phyloP scores from a whole-genome alignment of 108 stramenopile species.

The Skeletonema menzelii region DNA sequence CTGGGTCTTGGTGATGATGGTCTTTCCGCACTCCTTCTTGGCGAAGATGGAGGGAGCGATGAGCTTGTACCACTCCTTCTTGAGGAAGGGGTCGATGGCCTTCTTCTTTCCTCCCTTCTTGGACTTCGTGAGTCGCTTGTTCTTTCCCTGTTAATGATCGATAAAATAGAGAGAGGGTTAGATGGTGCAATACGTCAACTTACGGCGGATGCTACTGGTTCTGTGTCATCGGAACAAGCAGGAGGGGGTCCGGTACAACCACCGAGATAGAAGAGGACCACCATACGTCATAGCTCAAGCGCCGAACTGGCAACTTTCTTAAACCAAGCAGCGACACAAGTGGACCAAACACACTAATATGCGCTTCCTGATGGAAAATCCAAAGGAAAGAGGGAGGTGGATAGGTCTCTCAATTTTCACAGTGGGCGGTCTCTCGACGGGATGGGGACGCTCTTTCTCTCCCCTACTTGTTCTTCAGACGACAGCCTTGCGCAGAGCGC shows the following conservation, averaged over 20 bases:
- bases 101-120: slow-evolving; percentile 94
- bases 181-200: not conserved
- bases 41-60: slow-evolving; percentile 97
- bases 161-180: not conserved
- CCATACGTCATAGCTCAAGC: not conserved
- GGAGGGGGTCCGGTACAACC: not conserved
- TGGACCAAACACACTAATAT: not conserved
- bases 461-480: slow-evolving; percentile 12
- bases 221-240: slow-evolving; percentile 7
- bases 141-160: slow-evolving; percentile 87
- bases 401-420: not conserved
- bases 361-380: no score
- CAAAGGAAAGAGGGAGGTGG: not conserved
- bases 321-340: not conserved
- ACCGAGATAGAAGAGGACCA: not conserved
- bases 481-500: slow-evolving; percentile 35
- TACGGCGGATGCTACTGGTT: not conserved
- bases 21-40: slow-evolving; percentile 95
- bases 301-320: not conserved
- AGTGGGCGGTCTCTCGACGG: not conserved
- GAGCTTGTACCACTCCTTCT: slow-evolving; percentile 99
- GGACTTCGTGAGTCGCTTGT: slow-evolving; percentile 96
- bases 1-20: slow-evolving; percentile 97
- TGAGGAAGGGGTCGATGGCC: slow-evolving; percentile 96
- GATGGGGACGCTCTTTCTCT: not conserved